phyloP scores from a whole-genome alignment of 345 rosid genomes.

The Raphanus raphanistrum region DNA sequence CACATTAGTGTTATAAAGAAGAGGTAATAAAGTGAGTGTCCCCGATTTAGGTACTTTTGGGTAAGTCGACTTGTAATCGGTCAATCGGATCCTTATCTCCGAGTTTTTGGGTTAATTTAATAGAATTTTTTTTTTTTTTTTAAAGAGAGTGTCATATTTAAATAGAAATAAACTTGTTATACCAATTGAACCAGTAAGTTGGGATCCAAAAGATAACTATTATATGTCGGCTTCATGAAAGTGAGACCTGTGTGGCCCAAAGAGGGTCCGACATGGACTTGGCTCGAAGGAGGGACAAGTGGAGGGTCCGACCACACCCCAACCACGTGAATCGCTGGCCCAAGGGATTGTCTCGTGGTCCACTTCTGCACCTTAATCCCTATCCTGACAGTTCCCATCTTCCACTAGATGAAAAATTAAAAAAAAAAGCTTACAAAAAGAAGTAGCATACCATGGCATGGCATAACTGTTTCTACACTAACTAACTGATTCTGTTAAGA shows the following conservation, averaged over 20 bases:
- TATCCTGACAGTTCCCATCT: constrained; percentile 31
- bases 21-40: too few relatives aligned
- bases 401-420: constrained; percentile 6
- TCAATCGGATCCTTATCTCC: too few relatives aligned
- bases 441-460: constrained; percentile 14
- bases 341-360: constrained; percentile 44
- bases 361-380: constrained; percentile 29
- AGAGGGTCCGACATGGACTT: constrained; percentile 28
- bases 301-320: constrained; percentile 46
- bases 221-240: constrained; percentile 18
- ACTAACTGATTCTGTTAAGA: neutral
- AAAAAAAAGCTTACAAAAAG: neutral
- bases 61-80: too few relatives aligned
- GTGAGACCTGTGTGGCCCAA: constrained; percentile 30
- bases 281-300: constrained; percentile 31
- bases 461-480: neutral
- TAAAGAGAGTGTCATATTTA: constrained; percentile 13
- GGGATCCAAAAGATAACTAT: constrained; percentile 1
- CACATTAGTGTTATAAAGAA: too few relatives aligned
- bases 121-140: too few relatives aligned
- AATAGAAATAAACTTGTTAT: constrained; percentile 6
- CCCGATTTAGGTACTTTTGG: too few relatives aligned
- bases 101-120: too few relatives aligned
- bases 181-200: constrained; percentile 28
- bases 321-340: constrained; percentile 56